Percentiles rank a stretch among this genome's conserved stretches.
These are phyloP conservation scores for Trametopsis cervina DNA, from an alignment of 768 basidiomycete genomes.

Conservation along the genomic window DNA sequence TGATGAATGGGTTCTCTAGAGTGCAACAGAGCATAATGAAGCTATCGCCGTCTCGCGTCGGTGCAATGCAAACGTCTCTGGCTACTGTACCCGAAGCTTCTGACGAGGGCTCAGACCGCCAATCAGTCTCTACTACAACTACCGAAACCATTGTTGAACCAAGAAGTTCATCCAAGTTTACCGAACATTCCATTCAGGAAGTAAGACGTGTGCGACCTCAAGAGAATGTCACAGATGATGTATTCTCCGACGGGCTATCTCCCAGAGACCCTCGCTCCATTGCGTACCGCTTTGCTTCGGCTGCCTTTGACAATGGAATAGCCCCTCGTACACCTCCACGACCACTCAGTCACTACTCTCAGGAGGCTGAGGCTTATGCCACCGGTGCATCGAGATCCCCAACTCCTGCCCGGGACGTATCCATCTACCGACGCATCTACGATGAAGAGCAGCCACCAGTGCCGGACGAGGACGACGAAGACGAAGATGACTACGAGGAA, in stretches of 20 bases:
- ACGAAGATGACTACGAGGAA: constrained; percentile 4
- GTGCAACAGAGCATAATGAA: constrained; percentile 2
- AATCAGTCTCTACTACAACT: constrained; percentile 16
- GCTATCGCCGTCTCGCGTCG: background rate
- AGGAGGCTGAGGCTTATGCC: background rate
- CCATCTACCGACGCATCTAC: constrained; percentile 2
- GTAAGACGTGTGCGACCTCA: constrained; percentile 3
- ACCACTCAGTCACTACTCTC: background rate
- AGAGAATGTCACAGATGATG: constrained; percentile 18
- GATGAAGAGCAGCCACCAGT: constrained; percentile 2
- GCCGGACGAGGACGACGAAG: background rate
- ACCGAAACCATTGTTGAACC: constrained; percentile 7
- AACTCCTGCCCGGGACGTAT: constrained; percentile 4
- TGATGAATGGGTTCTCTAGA: background rate
- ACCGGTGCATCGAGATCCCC: constrained; percentile 8
- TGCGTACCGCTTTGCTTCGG: constrained; percentile 6
- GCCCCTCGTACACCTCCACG: background rate
- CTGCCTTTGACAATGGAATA: constrained; percentile 1
- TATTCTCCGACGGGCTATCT: constrained; percentile 22
- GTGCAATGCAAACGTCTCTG: constrained; percentile 6
- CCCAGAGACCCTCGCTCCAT: constrained; percentile 2
- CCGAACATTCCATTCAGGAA: constrained; percentile 2
- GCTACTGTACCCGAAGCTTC: constrained; percentile 19
- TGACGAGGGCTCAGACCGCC: constrained; percentile 18
- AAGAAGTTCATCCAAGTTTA: constrained; percentile 9